Percentiles rank a stretch among this genome's conserved stretches.
phyloP scores from a whole-genome alignment of 1,139 yeast genomes.

The Maudiozyma humilis region DNA sequence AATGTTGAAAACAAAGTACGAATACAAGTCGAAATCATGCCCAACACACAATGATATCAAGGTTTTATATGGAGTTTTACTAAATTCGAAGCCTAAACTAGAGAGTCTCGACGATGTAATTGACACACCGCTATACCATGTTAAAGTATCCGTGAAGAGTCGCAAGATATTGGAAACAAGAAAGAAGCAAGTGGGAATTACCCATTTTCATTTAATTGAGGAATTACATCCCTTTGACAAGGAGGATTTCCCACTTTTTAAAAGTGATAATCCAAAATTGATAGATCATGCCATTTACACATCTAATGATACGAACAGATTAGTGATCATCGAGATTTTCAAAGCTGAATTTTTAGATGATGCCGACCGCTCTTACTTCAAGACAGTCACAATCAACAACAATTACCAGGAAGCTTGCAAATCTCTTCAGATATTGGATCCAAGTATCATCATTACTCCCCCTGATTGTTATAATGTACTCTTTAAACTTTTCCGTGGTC shows the following conservation, averaged over 20 bases:
- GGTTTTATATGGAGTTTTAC: slow-evolving; percentile 24
- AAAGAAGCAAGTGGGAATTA: slow-evolving; percentile 24
- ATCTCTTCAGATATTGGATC: slow-evolving; percentile 23
- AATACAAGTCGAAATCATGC: slow-evolving; percentile 26
- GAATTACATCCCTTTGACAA: slow-evolving; percentile 34
- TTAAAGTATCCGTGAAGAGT: slow-evolving; percentile 32
- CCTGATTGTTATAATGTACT: slow-evolving; percentile 50
- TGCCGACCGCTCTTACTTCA: slow-evolving; percentile 35
- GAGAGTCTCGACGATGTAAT: slow-evolving; percentile 13
- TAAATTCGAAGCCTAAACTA: slow-evolving; percentile 11
- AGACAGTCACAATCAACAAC: slow-evolving; percentile 33
- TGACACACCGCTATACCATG: slow-evolving; percentile 30
- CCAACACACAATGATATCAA: slow-evolving; percentile 23
- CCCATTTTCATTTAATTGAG: slow-evolving; percentile 31
- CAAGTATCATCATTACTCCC: slow-evolving; percentile 38
- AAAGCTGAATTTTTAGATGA: slow-evolving; percentile 34
- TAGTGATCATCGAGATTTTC: slow-evolving; percentile 38
- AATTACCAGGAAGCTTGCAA: slow-evolving; percentile 33
- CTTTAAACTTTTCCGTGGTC: slow-evolving; percentile 55
- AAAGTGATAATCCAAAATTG: slow-evolving; percentile 18
- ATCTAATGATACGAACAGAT: slow-evolving; percentile 36
- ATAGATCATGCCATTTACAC: slow-evolving; percentile 40
- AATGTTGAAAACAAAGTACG: slow-evolving; percentile 22
- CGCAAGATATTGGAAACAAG: slow-evolving; percentile 23
- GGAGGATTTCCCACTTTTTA: slow-evolving; percentile 28